Evolutionary conservation across 2,329 filamentous ascomycete species (phyloP), one percentile per base, ranked within the genome.

Genomic region (Fusarium armeniacum): DNA sequence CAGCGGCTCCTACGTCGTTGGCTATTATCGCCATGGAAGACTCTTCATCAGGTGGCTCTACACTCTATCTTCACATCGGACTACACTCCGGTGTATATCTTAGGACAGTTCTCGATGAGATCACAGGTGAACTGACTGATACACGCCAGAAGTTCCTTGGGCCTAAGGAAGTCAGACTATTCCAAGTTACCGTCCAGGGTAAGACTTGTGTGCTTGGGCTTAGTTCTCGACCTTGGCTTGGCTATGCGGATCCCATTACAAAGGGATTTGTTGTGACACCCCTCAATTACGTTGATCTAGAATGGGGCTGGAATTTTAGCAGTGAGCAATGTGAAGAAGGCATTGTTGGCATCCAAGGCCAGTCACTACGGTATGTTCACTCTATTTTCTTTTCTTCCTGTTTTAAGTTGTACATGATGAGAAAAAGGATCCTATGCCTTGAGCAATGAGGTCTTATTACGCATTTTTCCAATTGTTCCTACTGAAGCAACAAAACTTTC

Each of bases 21-120:
- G 91, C 91, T 38, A 97, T 99, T 73, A 97, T 98, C 85, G 87
- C 93, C 10, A 99, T 99, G 95, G 89, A 93, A 16, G 96, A 99
- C 79, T 97, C 95, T 2, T 93, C 93, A 3, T 93, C 92, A 3
- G 94, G 94, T 26, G 93, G 94, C 20, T 92, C 90, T 13, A 97
- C 95, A 0, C 86, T 97, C 6, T 98, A 97, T 77, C 87, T 99
- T 7, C 96, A 99, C 75, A 98, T 99, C 65, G 97, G 96, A 58
- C 87, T 99, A 3, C 91, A 96, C 77, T 98, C 94, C 32, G 96
- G 97, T 58, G 94, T 99, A 13, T 99, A 99, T 77, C 88, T 99
- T 26, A 90, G 97, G 45, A 98, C 96, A 0, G 93, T 98, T 8
- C 84, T 99, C 18, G 96, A 99, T 75, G 97, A 98, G 77, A 89